phyloP scores from a whole-genome alignment of 148 eudicot genomes.

The Fagopyrum esculentum region DNA sequence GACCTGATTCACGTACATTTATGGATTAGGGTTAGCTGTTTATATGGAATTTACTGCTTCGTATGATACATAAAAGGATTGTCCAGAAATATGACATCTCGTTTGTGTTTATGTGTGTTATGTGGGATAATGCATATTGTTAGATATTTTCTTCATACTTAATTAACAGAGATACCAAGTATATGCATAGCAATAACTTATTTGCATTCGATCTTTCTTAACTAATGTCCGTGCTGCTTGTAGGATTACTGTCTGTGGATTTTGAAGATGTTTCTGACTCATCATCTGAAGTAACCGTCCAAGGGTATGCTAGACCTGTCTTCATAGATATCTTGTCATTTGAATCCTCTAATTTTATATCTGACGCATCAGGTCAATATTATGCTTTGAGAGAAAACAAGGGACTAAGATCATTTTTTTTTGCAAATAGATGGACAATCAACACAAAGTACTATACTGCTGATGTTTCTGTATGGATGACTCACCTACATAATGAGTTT shows the following conservation, averaged over 20 bases:
- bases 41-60: background rate
- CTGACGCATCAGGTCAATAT: background rate
- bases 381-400: background rate
- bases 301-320: constrained; percentile 51
- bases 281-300: constrained; percentile 43
- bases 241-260: constrained; percentile 65
- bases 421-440: constrained; percentile 73
- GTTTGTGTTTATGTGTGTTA: background rate
- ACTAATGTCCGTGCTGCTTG: constrained; percentile 15
- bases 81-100: background rate
- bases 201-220: background rate
- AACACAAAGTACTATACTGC: constrained; percentile 87
- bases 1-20: too few species aligned
- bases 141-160: background rate
- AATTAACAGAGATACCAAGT: background rate
- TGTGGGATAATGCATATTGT: background rate
- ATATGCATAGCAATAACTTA: background rate
- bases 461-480: constrained; percentile 82
- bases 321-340: too few species aligned
- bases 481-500: constrained; percentile 63
- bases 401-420: constrained; percentile 2
- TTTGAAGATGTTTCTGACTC: constrained; percentile 58
- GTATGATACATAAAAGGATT: background rate
- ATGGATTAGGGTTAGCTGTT: too few species aligned
- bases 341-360: too few species aligned